Percentiles rank a stretch among this genome's conserved stretches.
Evolutionary conservation across 306 rosid genomes (phyloP).

Genomic region (Quercus glauca): DNA sequence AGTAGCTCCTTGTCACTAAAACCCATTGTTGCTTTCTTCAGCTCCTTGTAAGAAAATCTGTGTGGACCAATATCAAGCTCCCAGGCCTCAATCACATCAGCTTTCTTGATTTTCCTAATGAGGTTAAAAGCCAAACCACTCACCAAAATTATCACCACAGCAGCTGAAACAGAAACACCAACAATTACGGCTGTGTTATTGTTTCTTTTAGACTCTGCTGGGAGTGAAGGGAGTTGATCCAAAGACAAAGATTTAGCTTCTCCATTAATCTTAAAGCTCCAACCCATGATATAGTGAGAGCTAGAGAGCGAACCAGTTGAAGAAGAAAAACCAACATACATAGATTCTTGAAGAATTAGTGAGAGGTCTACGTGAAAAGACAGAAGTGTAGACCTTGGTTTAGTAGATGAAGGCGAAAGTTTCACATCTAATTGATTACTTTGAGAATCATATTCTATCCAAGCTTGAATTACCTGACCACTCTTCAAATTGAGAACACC

Average conservation of each 20-base stretch:
- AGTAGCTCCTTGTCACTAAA: too few relatives aligned
- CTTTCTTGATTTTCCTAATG: constrained; percentile 10
- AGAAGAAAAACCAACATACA: constrained; percentile 34
- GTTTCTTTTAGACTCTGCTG: constrained; percentile 1
- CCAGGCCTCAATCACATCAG: too few relatives aligned
- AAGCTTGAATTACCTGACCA: too few relatives aligned
- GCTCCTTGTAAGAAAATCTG: too few relatives aligned
- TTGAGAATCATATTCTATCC: too few relatives aligned
- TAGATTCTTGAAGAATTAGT: constrained; percentile 19
- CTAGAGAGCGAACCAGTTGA: constrained; percentile 34
- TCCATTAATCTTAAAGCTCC: constrained; percentile 31
- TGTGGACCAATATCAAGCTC: too few relatives aligned
- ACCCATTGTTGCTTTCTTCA: too few relatives aligned
- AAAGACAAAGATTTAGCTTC: constrained; percentile 24
- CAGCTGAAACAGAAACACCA: constrained; percentile 15
- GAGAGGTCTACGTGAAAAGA: constrained; percentile 26
- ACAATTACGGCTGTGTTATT: not conserved
- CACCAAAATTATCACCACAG: not conserved
- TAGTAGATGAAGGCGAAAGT: constrained; percentile 14
- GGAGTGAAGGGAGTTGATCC: constrained; percentile 17
- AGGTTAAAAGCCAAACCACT: constrained; percentile 22
- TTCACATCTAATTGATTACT: not conserved
- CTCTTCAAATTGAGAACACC: not conserved
- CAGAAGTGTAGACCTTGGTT: constrained; percentile 26
- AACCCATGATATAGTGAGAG: not conserved